Evolutionary conservation across 495 filamentous ascomycete species (phyloP), one percentile per base, ranked within the genome.

Genomic region (Trichocladium uniseriatum): DNA sequence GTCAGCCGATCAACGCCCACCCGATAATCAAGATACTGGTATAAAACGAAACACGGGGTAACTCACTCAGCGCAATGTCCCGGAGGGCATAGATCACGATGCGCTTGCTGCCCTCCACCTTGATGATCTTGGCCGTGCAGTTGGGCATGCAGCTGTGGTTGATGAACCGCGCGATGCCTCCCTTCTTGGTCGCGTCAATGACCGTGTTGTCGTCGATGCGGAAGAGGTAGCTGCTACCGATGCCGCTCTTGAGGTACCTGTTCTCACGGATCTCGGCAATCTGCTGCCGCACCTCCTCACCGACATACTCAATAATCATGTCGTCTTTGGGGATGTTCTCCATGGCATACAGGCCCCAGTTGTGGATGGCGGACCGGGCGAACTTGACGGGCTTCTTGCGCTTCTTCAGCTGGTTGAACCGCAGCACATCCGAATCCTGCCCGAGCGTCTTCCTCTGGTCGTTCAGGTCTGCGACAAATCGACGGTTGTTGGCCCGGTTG

Each of bases 261-360:
- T 80, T 75, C 71, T 99, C 92, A 43, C 92, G 81, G 69, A 97
- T 82, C 55, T 99, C 91, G 3, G 92, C 90, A 52, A 99, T 90
- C 62, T 90, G 86, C 66, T 97, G 92, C 41, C 92, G 81, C 11
- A 99, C 88, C 60, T 92, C 94, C 67, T 99, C 94, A 46, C 92
- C 92, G 15, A 99, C 92, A 63, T 99, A 99, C 69, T 99, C 92
- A 61, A 99, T 99, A 60, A 99, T 99, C 89, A 99, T 96, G 65
- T 99, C 92, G 63, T 95, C 94, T 55, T 88, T 89, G 24, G 87
- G 76, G 50, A 99, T 99, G 57, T 94, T 91, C 67, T 97, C 91
- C 74, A 95, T 89, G 6, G 92, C 89, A 59, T 97, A 99, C 34
- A 99, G 69, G 24, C 92, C 92, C 92, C 92, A 99, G 60, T 95